Evolutionary conservation across 163 green algal genomes (phyloP).

Genomic region (Scenedesmus sp.): DNA sequence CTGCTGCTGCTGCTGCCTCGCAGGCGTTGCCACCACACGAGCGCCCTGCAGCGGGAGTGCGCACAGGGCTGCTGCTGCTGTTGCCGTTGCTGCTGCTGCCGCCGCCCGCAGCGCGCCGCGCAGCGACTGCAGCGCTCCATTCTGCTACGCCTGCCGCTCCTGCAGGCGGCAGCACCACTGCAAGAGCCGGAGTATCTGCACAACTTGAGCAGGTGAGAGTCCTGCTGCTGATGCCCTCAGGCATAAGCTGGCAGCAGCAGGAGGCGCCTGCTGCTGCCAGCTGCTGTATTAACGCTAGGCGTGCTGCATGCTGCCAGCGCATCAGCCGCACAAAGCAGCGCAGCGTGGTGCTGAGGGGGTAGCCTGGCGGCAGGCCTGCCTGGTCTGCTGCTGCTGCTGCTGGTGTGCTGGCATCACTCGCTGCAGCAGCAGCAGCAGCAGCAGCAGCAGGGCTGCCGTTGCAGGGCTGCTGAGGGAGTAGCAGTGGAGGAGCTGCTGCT

Average conservation of each 20-base stretch:
- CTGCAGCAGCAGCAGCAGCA: background rate
- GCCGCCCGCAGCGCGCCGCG: background rate
- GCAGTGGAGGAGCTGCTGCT: no score
- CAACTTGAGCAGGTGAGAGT: background rate
- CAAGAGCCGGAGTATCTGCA: background rate
- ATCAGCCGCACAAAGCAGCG: constrained; percentile 29
- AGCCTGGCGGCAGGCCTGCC: background rate
- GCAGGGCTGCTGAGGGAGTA: background rate
- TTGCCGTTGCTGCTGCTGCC: background rate
- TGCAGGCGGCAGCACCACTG: constrained; percentile 4
- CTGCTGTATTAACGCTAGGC: background rate
- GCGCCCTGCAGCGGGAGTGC: background rate
- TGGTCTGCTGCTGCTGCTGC: background rate
- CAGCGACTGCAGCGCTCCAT: constrained; percentile 1
- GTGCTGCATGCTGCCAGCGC: constrained; percentile 24
- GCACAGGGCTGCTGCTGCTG: background rate
- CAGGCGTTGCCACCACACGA: background rate
- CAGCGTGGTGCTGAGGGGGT: background rate
- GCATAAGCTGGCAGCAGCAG: background rate
- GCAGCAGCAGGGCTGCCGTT: background rate
- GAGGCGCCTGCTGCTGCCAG: background rate
- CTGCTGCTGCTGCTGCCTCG: background rate
- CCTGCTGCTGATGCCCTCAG: background rate
- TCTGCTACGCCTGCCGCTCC: background rate
- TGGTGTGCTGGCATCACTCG: background rate